A percentile compares a stretch with the other conserved stretches of the same genome.
phyloP scores from a whole-genome alignment of 75 land plant species.

The Pinus albicaulis region DNA sequence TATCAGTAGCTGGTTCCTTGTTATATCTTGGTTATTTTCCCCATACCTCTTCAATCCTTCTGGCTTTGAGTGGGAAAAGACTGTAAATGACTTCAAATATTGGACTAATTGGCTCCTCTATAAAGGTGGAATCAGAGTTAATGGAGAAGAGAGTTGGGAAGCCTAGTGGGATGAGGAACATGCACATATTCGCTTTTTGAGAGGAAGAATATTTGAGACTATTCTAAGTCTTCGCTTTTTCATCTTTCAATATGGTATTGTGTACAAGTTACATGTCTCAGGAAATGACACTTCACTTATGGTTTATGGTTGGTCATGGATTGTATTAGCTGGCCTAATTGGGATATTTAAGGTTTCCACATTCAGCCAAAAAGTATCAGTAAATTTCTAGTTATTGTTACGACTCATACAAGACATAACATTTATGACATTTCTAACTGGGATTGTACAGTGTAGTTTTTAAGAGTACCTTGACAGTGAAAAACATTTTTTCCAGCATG shows the following conservation, averaged over 20 bases:
- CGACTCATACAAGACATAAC: constrained; percentile 74
- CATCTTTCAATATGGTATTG: constrained; percentile 92
- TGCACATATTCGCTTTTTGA: constrained; percentile 61
- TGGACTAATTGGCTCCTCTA: constrained; percentile 97
- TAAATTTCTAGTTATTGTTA: constrained; percentile 78
- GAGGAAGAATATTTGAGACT: constrained; percentile 70
- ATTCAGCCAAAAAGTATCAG: constrained; percentile 81
- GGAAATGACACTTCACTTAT: constrained; percentile 51
- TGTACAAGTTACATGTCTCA: constrained; percentile 71
- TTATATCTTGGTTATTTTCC: constrained; percentile 91
- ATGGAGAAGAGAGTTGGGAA: constrained; percentile 94
- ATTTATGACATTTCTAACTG: constrained; percentile 61
- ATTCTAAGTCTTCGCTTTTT: constrained; percentile 80
- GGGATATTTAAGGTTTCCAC: constrained; percentile 91
- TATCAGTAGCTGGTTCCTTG: constrained; percentile 93
- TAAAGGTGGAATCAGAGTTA: constrained; percentile 86
- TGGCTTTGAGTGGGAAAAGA: constrained; percentile 99
- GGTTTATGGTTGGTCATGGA: constrained; percentile 82
- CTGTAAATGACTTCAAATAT: constrained; percentile 85
- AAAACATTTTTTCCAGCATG: too few species aligned
- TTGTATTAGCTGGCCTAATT: constrained; percentile 61
- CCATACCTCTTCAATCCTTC: constrained; percentile 97
- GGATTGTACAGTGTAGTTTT: constrained; percentile 50
- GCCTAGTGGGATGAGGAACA: constrained; percentile 97
- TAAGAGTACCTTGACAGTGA: constrained; percentile 38